Evolutionary conservation across 1,284 basidiomycete genomes (phyloP), one percentile per base, ranked within the genome.

Genomic region (Apiotrichum siamense): DNA sequence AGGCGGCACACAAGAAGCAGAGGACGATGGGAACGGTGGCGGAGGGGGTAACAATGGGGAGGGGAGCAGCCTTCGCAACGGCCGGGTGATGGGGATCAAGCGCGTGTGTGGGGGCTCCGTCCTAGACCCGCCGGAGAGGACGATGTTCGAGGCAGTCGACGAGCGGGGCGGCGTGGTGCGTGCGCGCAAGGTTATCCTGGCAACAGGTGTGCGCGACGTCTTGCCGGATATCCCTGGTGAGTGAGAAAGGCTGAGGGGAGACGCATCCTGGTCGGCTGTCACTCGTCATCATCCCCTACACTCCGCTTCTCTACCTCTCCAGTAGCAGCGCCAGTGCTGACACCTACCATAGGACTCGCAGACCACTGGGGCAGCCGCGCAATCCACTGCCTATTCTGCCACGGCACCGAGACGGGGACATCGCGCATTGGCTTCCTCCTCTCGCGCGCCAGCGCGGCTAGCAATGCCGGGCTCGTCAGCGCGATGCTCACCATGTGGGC

Each of bases 381-480:
- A 6, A 57, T 65, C 31, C 65, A 67, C 48, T 67, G 65, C 43
- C 54, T 65, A 21, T 67, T 61, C 52, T 67, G 65, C 54, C 63
- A 67, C 54, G 65, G 65, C 21, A 64, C 63, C 38, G 65, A 66
- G 44, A 66, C 62, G 10, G 51, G 52, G 11, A 36, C 53, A 18
- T 27, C 50, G n/a, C 57, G 59, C 18, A 56, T 66, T 42, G 64
- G 58, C 2, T 63, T 61, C 49, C 55, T 66, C 26, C 44, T 62
- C 38, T 58, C 55, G 18, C 25, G n/a, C 21, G 12, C 15, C 13
- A 29, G 51, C 12, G 23, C 46, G n/a, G 54, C 50, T 20, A 33
- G 54, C 31, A 64, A 63, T 42, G 39, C 52, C 5, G 58, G 41
- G 36, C 38, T 63, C 36, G 51, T 54, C 15, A 52, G 45, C 18